Base-by-base conservation (phyloP, 169 alveolate species). In the Plasmodium inui region DNA sequence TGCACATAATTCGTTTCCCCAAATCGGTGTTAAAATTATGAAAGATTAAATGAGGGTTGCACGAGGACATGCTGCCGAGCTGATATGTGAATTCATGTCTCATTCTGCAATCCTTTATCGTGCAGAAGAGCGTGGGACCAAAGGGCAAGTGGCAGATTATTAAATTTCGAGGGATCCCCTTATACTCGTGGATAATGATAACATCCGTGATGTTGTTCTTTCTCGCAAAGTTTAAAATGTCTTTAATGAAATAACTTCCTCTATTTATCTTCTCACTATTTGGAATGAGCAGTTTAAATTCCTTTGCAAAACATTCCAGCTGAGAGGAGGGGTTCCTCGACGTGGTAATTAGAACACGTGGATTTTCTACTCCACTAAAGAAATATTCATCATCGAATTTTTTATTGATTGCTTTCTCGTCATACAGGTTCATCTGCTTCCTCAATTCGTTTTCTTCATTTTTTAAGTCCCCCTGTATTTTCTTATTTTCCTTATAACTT, bases 101-200 rank as follows among this genome's bases (percentile, higher is more conserved):
- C 89, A 99, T 96, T 14, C 98, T 99, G 26, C 98, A 99, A 90
- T 99, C 98, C 34, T 97, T 95, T 17, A 99, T 93, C 30, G 99
- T 99, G 95, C 99, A 99, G 95, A 99, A 98, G 1, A 99, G 99
- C 2, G 99, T 99, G 0, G 99, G 99, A 0, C 99, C 99, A 86
- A 98, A 98, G 3, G 99, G 99, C 92, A 99, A 93, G 94, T 99
- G 99, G 83, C 99, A 98, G 22, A 99, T 97, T 67, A 99, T 99
- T 98, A 99, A 94, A 76, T 99, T 99, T 93, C 99, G 99, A 0
- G 99, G 99, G 90, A 96, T 99, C 19, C 99, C 95, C 99, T 99
- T 94, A 84, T 96, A 96, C 82, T 95, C 97, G 89, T 96, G 95
- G 32, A 95, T 82, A 57, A 96, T 96, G 14, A 97, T 96, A 17